Conservation (phyloP, 257 asterid species). For the Nicotiana sylvestris region DNA sequence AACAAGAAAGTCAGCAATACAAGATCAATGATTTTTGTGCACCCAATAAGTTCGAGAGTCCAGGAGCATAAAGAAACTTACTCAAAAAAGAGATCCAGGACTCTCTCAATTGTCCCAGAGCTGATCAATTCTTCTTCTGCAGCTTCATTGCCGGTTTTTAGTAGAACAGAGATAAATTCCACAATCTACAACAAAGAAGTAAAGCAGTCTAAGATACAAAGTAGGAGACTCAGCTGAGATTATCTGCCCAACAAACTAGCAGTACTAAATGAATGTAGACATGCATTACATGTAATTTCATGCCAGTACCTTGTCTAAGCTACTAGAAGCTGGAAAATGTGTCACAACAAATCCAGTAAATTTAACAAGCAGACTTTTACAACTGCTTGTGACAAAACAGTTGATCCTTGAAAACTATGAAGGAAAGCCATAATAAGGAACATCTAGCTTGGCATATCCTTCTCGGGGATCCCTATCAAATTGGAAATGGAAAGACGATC, state of each 20-base stretch:
- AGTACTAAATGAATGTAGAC: background rate
- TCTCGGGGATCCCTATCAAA: background rate
- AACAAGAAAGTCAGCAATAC: background rate
- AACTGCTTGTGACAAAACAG: constrained; percentile 1
- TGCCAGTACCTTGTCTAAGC: background rate
- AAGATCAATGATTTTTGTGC: background rate
- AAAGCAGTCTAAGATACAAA: background rate
- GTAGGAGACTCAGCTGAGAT: background rate
- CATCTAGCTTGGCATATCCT: constrained; percentile 4
- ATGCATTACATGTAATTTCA: background rate
- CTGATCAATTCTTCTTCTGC: constrained; percentile 73
- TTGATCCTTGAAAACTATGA: constrained; percentile 3
- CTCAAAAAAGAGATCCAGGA: constrained; percentile 91
- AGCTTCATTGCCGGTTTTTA: constrained; percentile 79
- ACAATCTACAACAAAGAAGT: constrained; percentile 53
- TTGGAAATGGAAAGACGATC: background rate
- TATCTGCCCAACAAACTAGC: background rate
- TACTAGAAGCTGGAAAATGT: background rate
- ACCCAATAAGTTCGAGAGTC: background rate
- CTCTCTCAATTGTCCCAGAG: constrained; percentile 77
- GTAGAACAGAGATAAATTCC: constrained; percentile 75
- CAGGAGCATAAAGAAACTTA: constrained; percentile 30
- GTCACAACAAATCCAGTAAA: background rate
- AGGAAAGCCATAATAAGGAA: background rate
- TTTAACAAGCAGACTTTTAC: background rate